These are phyloP conservation scores for Cynara cardunculus DNA, from an alignment of 129 eudicot genomes.

Conservation along the genomic window DNA sequence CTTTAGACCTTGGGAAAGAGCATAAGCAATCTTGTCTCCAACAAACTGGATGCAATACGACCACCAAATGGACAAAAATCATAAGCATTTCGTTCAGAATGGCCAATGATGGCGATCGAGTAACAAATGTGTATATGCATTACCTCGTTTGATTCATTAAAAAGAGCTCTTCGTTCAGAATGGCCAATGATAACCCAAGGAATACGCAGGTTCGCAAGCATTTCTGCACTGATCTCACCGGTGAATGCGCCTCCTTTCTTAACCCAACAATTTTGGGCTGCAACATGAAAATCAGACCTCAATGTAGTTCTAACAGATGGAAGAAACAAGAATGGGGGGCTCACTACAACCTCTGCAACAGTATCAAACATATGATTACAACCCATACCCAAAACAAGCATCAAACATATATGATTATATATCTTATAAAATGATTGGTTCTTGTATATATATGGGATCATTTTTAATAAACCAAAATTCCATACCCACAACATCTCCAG, in stretches of 20 bases:
- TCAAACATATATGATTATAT: neutral
- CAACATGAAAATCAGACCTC: conserved; percentile 51
- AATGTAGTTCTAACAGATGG: conserved; percentile 34
- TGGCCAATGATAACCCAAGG: conserved; percentile 80
- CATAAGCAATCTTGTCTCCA: conserved; percentile 58
- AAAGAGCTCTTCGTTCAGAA: conserved; percentile 57
- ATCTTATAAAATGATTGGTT: no score
- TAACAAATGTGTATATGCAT: neutral
- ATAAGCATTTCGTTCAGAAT: neutral
- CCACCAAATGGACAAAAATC: neutral
- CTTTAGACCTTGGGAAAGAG: conserved; percentile 60
- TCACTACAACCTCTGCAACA: conserved; percentile 55
- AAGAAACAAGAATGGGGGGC: conserved; percentile 63
- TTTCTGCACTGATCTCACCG: conserved; percentile 72
- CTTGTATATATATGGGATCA: neutral
- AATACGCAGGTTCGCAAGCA: conserved; percentile 53
- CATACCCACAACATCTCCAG: conserved; percentile 55
- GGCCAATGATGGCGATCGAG: neutral
- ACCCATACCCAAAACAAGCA: neutral
- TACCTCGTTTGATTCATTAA: conserved; percentile 55
- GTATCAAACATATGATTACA: neutral
- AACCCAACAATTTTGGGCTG: conserved; percentile 70
- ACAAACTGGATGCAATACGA: conserved; percentile 30
- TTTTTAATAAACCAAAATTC: neutral
- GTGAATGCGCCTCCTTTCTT: conserved; percentile 66